Conservation (phyloP, 139 green algal species). For the Picochlorum sp. region DNA sequence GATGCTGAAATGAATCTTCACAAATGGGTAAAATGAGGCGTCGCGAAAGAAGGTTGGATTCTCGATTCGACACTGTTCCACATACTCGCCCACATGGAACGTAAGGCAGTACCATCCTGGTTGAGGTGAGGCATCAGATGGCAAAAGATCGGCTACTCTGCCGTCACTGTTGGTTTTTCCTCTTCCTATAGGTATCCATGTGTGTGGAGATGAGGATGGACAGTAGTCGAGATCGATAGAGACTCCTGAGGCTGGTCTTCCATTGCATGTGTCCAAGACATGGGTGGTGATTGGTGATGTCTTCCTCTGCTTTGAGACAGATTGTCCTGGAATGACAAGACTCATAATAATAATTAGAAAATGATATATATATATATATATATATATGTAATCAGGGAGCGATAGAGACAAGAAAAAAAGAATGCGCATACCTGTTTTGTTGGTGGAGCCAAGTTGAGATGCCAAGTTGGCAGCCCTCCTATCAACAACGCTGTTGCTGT, state of each 20-base stretch:
- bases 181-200: constrained; percentile 39
- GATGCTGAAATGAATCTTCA: constrained; percentile 67
- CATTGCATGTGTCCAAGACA: constrained; percentile 79
- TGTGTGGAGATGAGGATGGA: constrained; percentile 36
- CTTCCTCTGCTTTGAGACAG: neutral
- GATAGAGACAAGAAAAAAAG: too few relatives aligned
- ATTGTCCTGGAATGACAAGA: neutral
- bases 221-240: constrained; percentile 26
- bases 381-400: too few relatives aligned
- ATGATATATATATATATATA: too few relatives aligned
- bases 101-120: constrained; percentile 71
- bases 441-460: too few relatives aligned
- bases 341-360: too few relatives aligned
- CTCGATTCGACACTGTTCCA: constrained; percentile 32
- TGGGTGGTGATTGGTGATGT: constrained; percentile 89
- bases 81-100: constrained; percentile 72
- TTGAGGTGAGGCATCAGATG: constrained; percentile 36
- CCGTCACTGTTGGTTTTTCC: constrained; percentile 75
- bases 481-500: too few relatives aligned
- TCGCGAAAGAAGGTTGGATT: constrained; percentile 40
- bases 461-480: too few relatives aligned
- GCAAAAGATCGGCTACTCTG: constrained; percentile 46
- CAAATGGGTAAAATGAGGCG: constrained; percentile 72
- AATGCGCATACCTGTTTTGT: too few relatives aligned
- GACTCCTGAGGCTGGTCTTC: constrained; percentile 68